Conservation (phyloP, 1,284 basidiomycete genomes). For the Fomitopsis schrenkii region DNA sequence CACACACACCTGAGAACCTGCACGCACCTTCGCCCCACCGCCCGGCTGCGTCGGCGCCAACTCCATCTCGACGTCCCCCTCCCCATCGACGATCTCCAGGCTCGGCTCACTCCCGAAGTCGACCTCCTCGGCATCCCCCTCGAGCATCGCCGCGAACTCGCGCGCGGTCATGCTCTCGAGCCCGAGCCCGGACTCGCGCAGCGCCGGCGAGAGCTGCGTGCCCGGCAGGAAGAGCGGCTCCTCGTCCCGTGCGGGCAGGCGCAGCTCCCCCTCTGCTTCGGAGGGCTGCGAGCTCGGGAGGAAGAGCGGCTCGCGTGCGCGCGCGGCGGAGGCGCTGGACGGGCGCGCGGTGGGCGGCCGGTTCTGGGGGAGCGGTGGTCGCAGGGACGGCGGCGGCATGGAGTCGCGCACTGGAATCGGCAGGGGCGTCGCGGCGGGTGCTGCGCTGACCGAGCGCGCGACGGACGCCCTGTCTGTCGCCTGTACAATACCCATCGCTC, state of each 20-base stretch:
- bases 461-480: conserved; percentile 33
- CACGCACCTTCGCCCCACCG: conserved; percentile 31
- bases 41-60: conserved; percentile 50
- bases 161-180: conserved; percentile 61
- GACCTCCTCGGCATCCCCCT: conserved; percentile 64
- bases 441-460: conserved; percentile 15
- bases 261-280: background rate
- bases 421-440: background rate
- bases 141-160: conserved; percentile 59
- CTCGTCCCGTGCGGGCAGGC: conserved; percentile 1
- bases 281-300: conserved; percentile 49
- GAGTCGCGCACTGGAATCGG: conserved; percentile 6
- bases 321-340: background rate
- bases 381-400: conserved; percentile 27
- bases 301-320: conserved; percentile 51
- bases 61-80: conserved; percentile 12
- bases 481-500: conserved; percentile 58
- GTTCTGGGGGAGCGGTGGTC: conserved; percentile 13
- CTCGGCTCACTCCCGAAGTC: conserved; percentile 31
- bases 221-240: conserved; percentile 59
- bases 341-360: conserved; percentile 2
- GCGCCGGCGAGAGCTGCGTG: conserved; percentile 54
- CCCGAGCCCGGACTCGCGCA: conserved; percentile 57
- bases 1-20: background rate
- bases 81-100: conserved; percentile 35